Base-by-base conservation (phyloP, 371 early-diverging fungal species). In the Blakeslea trispora region DNA sequence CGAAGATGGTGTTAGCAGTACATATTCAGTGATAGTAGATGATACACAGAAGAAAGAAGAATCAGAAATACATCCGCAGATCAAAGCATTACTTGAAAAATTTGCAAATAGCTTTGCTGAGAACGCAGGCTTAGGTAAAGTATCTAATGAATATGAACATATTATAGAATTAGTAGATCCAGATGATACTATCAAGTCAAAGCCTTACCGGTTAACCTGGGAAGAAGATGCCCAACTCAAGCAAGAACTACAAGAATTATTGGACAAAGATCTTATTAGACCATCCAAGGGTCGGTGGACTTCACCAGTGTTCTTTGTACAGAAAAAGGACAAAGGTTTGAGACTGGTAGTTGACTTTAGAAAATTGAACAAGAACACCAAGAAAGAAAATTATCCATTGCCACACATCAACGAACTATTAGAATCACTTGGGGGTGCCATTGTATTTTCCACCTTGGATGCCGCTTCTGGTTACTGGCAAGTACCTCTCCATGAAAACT, bases 291-390 rank as follows among this genome's bases (percentile, higher is more conserved):
- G 61, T 14, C 46, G 24, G 15, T 64, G 48, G 44, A 50, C 66
- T 1, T 44, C 64, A 2, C 83, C 81, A 5, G 53, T 76, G 1
- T 59, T 80, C 31, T 79, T 81, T 57, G 76, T 73, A 0, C 57
- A 52, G 21, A 81, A 85, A 63, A 72, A 71, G 37, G 69, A 74
- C 37, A 75, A 74, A 5, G 23, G 50, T 0, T 35, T 73, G 1
- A 50, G 81, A 5, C 24, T 82, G 5, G 75, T 70, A 13, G 60
- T 78, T 0, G 44, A 61, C 23, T 68, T 44, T 35, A 2, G 61
- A 18, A 47, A 59, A 28, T 55, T 85, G 43, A 85, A 82, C 52
- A 44, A 54, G 0, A 59, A 64, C 0, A 81, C 81, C 0, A 60
- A 48, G 5, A 55, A 61, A 31, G 71, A 75, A 39, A 53, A 42